Conservation (phyloP, 176 grass and related monocot species). For the Musa troglodytarum region DNA sequence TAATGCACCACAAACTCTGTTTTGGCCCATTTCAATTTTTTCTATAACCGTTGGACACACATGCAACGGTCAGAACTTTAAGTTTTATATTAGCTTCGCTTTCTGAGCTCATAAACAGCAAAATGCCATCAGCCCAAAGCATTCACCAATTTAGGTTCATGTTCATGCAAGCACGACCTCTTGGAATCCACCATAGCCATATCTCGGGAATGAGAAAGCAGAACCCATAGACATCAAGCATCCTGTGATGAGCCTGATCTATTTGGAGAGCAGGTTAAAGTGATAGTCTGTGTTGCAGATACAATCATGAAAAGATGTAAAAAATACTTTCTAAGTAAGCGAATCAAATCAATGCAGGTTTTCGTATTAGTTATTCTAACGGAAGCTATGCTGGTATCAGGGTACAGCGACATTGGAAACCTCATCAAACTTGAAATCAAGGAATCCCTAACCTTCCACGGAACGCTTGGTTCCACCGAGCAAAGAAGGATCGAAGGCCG, state of each 20-base stretch:
- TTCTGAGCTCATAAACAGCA: not conserved
- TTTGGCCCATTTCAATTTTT: no score
- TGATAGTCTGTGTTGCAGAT: no score
- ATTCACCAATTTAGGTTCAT: not conserved
- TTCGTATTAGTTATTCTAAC: not conserved
- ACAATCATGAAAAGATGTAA: no score
- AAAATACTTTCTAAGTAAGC: no score
- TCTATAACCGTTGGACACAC: no score
- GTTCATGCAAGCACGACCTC: not conserved
- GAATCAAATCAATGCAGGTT: not conserved
- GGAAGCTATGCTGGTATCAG: constrained; percentile 7
- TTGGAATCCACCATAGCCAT: not conserved
- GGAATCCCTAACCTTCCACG: constrained; percentile 49
- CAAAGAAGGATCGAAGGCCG: constrained; percentile 18
- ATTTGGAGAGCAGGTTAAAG: no score
- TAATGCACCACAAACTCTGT: no score
- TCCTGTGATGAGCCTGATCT: no score
- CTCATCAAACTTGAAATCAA: not conserved
- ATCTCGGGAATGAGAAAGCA: not conserved
- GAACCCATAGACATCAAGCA: no score
- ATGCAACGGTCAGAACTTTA: no score
- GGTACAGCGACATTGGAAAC: constrained; percentile 1
- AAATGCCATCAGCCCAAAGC: not conserved
- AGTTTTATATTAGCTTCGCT: not conserved
- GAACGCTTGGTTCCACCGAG: constrained; percentile 39